Base-by-base conservation (phyloP, 495 filamentous ascomycete genomes). In the Extremus antarcticus region DNA sequence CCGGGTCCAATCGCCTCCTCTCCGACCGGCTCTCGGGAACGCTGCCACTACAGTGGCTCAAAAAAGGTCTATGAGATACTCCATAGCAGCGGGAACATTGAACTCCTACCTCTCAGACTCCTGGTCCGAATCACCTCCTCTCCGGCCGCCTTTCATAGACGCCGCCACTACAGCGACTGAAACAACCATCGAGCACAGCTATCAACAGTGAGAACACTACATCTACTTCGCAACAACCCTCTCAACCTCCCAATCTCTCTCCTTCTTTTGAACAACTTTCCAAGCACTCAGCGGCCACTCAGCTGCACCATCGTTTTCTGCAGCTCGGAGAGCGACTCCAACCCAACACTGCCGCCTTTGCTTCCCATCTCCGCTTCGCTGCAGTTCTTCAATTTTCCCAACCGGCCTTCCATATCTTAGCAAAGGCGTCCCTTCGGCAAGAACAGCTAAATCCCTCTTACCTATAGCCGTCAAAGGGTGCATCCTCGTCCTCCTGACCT, bases 371-470 rank as follows among this genome's bases (percentile, higher is more conserved):
- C 47, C 47, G 20, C 79, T 80, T 15, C 56, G 54, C 25, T 66
- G 67, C 19, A 82, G 62, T 39, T 71, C 66, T 52, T 82, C 78
- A 60, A 86, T 82, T 73, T 91, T 94, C 38, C 79, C 81, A 62
- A 96, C 80, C 2, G 92, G 94, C 74, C 97, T 98, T 0, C 87
- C 85, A 57, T 90, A 90, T 39, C 77, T 77, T 22, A 97, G 66
- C 53, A 97, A 73, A 54, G 91, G 88, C 15, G 92, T 96, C 10
- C 87, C 87, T 65, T 87, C 83, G 3, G 90, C 87, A 47, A 97
- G 71, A 10, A 78, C 78, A 13, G 87, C 79, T n/a, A 99, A 76
- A 65, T 90, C 86, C 10, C 76, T 73, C 7, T 79, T 84, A 20
- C 80, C 86, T 3, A 94, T 74, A 24, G 85, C 76, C 3, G 88